phyloP scores from a whole-genome alignment of 2,329 filamentous ascomycete genomes.

The Aspergillus luchuensis region DNA sequence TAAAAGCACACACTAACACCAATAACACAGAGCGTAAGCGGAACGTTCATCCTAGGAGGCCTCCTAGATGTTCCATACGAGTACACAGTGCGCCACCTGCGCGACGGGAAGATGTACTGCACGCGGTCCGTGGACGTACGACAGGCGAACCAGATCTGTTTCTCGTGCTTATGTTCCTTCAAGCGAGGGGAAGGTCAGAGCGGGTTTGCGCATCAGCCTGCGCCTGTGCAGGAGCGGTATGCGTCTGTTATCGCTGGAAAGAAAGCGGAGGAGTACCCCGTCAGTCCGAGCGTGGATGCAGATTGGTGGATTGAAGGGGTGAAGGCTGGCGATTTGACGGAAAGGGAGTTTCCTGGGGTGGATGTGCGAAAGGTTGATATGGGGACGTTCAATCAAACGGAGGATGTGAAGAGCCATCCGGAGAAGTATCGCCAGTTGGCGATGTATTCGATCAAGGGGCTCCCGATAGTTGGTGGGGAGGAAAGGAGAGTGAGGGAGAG shows the following conservation, averaged over 20 bases:
- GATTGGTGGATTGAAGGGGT: conserved; percentile 39
- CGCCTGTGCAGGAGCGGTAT: conserved; percentile 33
- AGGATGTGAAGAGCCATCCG: conserved; percentile 30
- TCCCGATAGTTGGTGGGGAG: conserved; percentile 34
- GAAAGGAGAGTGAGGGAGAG: conserved; percentile 14
- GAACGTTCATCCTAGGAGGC: conserved; percentile 55
- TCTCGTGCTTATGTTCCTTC: conserved; percentile 57
- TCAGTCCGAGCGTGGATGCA: conserved; percentile 39
- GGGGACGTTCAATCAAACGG: conserved; percentile 47
- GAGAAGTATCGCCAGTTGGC: conserved; percentile 47
- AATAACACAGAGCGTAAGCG: conserved; percentile 50
- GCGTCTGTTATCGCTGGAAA: conserved; percentile 32
- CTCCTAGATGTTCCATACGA: conserved; percentile 51
- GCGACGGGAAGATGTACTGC: conserved; percentile 56
- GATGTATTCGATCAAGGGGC: conserved; percentile 50
- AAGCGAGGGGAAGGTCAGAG: conserved; percentile 46
- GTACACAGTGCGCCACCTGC: conserved; percentile 54
- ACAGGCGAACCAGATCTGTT: conserved; percentile 53
- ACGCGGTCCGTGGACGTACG: conserved; percentile 56
- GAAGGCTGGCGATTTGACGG: conserved; percentile 28
- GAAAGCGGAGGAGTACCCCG: conserved; percentile 35
- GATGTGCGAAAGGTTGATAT: conserved; percentile 58
- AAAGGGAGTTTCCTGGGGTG: conserved; percentile 44
- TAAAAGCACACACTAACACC: background rate
- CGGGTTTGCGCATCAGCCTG: conserved; percentile 35